Evolutionary conservation across 2,329 filamentous ascomycete genomes (phyloP), one percentile per base, ranked within the genome.

Genomic region (Aspergillus aculeatus): DNA sequence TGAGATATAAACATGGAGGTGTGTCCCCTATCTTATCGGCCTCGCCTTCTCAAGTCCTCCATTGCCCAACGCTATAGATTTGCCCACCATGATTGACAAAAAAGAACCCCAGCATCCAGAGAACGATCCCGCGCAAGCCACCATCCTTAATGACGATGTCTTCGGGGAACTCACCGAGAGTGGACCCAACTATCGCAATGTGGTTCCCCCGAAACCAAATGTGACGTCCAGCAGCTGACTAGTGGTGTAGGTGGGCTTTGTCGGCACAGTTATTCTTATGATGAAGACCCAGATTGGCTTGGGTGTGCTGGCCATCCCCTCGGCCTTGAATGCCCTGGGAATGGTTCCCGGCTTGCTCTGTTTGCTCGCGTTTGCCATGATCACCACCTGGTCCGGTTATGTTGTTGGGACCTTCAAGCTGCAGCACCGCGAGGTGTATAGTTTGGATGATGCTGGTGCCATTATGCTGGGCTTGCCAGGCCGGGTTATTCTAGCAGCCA

Each of bases 371-470:
- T 73, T 83, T 31, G 77, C 73, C 2, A 59, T 23, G 16, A 80
- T 82, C 60, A 81, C 80, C 0, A 79, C 77, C 2, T 83, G 81
- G 81, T 79, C 79, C 4, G 72, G 74, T 53, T 82, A 80, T 63
- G 77, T 82, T 21, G 72, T 83, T 7, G 81, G 67, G 7, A 48
- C 49, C 2, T 85, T 85, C 73, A 85, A 85, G 66, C 63, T 83
- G 24, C 71, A 74, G 5, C 83, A 85, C 64, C 80, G 79, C 0
- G 76, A 83, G 60, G 82, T 85, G 1, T 84, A 86, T 66, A 81
- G 80, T 50, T 84, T 85, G 73, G 83, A 83, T 48, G 83, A 86
- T 58, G 83, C 82, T 0, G 83, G 83, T 5, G 72, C 71, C 47
- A 79, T 85, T 55, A 74, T 86, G 21, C 83, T 84, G 57, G 84